phyloP scores from a whole-genome alignment of 1,284 basidiomycete species.

The Puccinia polysora region DNA sequence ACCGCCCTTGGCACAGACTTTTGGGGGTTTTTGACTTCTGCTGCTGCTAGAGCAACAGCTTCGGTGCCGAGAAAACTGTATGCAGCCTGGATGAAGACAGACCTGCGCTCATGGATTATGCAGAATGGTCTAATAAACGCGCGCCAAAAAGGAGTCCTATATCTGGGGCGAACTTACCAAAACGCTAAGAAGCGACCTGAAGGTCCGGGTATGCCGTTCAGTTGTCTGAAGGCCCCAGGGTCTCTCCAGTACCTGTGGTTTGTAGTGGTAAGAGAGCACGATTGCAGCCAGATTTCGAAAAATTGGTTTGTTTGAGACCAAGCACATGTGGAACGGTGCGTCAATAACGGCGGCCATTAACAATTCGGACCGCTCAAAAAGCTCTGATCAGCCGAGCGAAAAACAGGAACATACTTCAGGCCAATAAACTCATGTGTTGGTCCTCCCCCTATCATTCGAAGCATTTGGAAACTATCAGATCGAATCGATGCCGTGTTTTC shows the following conservation, averaged over 20 bases:
- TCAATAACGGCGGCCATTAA: too few species aligned
- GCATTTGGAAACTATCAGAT: conserved; percentile 17
- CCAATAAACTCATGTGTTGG: conserved; percentile 61
- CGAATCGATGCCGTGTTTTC: background rate
- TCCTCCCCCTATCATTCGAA: conserved; percentile 64
- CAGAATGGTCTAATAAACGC: too few species aligned
- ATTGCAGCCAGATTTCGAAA: too few species aligned
- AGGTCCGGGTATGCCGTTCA: conserved; percentile 51
- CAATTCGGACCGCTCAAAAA: too few species aligned
- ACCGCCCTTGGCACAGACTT: conserved; percentile 75
- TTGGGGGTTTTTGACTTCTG: conserved; percentile 67
- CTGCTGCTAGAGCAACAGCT: conserved; percentile 36
- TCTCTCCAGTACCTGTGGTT: conserved; percentile 67
- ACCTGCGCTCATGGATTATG: background rate
- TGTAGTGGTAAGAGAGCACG: too few species aligned
- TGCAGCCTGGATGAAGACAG: conserved; percentile 51
- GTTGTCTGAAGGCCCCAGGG: conserved; percentile 60
- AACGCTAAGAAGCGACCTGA: conserved; percentile 54
- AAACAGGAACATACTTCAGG: conserved; percentile 52
- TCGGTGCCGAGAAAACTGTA: conserved; percentile 43
- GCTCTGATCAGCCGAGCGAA: too few species aligned
- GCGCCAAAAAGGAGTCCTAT: background rate
- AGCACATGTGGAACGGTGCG: too few species aligned
- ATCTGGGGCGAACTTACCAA: conserved; percentile 45
- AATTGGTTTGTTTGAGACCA: too few species aligned